A percentile compares a stretch with the other conserved stretches of the same genome.
phyloP scores from a whole-genome alignment of 169 alveolate species.

The Babesia divergens region DNA sequence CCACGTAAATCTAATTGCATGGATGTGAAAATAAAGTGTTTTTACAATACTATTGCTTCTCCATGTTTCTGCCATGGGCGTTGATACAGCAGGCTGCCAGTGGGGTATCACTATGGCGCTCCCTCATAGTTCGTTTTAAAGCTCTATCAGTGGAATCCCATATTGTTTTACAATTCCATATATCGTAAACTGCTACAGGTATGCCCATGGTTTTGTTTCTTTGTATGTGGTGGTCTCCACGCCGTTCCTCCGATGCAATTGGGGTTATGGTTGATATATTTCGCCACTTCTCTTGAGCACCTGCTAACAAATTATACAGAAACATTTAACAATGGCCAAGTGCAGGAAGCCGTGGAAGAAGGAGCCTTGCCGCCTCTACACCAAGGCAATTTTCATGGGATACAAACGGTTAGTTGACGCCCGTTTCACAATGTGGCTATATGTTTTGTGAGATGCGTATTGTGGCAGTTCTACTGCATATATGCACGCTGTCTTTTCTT shows the following conservation, averaged over 20 bases:
- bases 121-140: not conserved
- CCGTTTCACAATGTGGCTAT: not conserved
- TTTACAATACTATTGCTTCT: too few species aligned
- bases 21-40: too few species aligned
- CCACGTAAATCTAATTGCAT: too few species aligned
- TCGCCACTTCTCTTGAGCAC: not conserved
- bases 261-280: not conserved
- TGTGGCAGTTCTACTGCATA: not conserved
- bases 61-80: too few species aligned
- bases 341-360: constrained; percentile 59
- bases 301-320: not conserved
- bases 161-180: not conserved
- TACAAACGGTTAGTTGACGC: constrained; percentile 81
- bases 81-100: constrained; percentile 1
- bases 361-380: constrained; percentile 87
- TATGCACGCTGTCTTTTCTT: not conserved
- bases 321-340: constrained; percentile 31
- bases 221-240: not conserved
- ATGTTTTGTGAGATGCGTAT: not conserved
- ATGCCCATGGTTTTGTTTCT: not conserved
- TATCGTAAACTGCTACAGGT: constrained; percentile 12
- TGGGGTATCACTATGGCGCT: constrained; percentile 1
- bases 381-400: constrained; percentile 88
- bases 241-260: not conserved
- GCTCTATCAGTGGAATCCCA: not conserved